Conservation (phyloP, 1,284 basidiomycete species). For the Inonotus obliquus region DNA sequence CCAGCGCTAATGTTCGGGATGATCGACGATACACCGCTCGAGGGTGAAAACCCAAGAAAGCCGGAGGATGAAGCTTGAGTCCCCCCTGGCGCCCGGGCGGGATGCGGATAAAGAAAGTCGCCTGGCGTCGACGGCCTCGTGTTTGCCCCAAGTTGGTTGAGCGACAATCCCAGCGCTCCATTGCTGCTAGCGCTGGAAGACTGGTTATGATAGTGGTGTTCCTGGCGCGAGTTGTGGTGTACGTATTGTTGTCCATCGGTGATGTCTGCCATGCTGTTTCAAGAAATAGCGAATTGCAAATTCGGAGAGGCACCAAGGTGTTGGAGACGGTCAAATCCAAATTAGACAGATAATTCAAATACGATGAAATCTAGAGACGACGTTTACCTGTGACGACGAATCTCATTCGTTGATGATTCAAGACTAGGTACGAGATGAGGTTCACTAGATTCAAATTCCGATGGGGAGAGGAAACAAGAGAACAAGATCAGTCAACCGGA, state of each 20-base stretch:
- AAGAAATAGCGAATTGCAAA: not conserved
- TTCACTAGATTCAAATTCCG: conserved; percentile 5
- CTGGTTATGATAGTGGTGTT: not conserved
- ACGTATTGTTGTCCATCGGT: conserved; percentile 1
- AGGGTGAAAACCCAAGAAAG: conserved; percentile 5
- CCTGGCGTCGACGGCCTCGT: conserved; percentile 12
- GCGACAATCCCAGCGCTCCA: conserved; percentile 4
- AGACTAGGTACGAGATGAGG: conserved; percentile 3
- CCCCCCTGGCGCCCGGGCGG: not conserved
- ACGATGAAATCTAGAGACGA: not conserved
- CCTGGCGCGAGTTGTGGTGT: conserved; percentile 2
- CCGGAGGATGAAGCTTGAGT: not conserved
- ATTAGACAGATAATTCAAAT: not conserved
- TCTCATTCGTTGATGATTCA: not conserved
- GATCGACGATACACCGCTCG: not conserved
- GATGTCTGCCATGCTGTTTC: conserved; percentile 7
- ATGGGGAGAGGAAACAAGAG: not conserved
- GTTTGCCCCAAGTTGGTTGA: conserved; percentile 4
- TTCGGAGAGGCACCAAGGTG: not conserved
- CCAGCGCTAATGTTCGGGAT: conserved; percentile 13
- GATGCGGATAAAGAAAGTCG: conserved; percentile 12
- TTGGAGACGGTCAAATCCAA: not conserved
- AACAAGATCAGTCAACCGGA: not conserved
- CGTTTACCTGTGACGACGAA: conserved; percentile 9
- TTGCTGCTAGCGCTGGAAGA: no score